These are phyloP conservation scores for Calonectria pauciramosa DNA, from an alignment of 2,329 filamentous ascomycete species.

Conservation along the genomic window DNA sequence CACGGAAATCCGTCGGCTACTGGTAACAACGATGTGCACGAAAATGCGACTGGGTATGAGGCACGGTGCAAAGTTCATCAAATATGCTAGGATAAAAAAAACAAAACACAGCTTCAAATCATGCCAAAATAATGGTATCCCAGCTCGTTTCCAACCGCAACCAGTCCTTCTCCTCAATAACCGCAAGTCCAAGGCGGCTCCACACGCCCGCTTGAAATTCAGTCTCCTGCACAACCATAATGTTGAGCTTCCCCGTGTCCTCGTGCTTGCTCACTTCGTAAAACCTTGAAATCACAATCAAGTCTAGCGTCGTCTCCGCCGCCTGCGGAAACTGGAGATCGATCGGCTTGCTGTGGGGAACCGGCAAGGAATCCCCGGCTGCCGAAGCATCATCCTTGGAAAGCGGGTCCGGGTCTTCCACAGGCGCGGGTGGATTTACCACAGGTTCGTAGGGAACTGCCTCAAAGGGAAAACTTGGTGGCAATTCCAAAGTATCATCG, in stretches of 20 bases:
- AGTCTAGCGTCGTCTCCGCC: neutral
- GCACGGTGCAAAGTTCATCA: neutral
- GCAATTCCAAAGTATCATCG: neutral
- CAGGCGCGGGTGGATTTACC: too few relatives aligned
- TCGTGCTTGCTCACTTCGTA: neutral
- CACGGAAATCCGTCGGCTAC: neutral
- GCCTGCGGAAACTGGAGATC: neutral
- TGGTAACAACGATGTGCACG: neutral
- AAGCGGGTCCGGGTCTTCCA: neutral
- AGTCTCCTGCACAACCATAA: constrained; percentile 3
- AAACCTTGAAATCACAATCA: constrained; percentile 3
- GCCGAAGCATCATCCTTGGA: neutral
- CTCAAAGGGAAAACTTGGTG: neutral
- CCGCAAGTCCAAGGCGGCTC: neutral
- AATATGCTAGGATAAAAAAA: neutral
- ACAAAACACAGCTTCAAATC: neutral
- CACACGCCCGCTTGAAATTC: neutral
- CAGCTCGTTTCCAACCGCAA: neutral
- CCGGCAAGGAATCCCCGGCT: neutral
- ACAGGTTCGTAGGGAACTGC: too few relatives aligned
- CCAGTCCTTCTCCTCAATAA: constrained; percentile 10
- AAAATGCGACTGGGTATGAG: neutral
- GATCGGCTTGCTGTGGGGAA: neutral
- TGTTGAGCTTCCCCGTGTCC: neutral
- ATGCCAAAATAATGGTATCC: neutral